Evolutionary conservation across 176 grass and related monocot genomes (phyloP), one percentile per base, ranked within the genome.

Genomic region (Hordeum marinum): DNA sequence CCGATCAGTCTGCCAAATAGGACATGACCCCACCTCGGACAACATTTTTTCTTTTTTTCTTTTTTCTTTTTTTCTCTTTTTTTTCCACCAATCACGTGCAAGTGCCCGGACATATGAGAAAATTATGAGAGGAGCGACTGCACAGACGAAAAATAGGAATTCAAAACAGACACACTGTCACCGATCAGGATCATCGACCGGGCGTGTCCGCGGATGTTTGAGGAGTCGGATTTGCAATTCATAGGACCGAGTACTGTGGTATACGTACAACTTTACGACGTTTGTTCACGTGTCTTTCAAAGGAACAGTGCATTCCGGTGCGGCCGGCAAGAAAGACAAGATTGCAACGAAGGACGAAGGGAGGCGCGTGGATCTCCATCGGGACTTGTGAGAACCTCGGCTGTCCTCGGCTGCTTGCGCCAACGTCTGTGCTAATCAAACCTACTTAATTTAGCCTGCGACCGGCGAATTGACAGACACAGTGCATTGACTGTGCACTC

Each of bases 321-420:
- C 62, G 67, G 81, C 73, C 87, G 75, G 81, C 67, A 25, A 39
- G 75, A 63, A 57, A 80, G 87, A 88, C 87, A 88, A 88, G 67
- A 29, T 8, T n/a, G 78, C 75, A 3, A 31, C 31, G 23, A 68
- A 23, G 2, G 11, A 41, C 39, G 39, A 41, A 45, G 20, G 35
- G 27, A n/a, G 62, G 32, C 37, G 63, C 34, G 69, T 37, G 86
- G 74, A 84, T 64, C 64, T 23, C 74, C 3, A 15, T 26, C 7
- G 65, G 87, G 27, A 20, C 57, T 40, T 67, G 87, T 45, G 57
- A 63, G 52, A 54, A 45, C 11, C 0, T 72, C 18, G 32, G 80
- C 52, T 40, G 29, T 67, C 6, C 63, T 80, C 78, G 17, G 14
- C 61, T 7, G 10, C 4, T 26, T n/a, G 85, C 68, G 68, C 41